Evolutionary conservation across 1,139 yeast genomes (phyloP).

Genomic region (Eremothecium cymbalariae): DNA sequence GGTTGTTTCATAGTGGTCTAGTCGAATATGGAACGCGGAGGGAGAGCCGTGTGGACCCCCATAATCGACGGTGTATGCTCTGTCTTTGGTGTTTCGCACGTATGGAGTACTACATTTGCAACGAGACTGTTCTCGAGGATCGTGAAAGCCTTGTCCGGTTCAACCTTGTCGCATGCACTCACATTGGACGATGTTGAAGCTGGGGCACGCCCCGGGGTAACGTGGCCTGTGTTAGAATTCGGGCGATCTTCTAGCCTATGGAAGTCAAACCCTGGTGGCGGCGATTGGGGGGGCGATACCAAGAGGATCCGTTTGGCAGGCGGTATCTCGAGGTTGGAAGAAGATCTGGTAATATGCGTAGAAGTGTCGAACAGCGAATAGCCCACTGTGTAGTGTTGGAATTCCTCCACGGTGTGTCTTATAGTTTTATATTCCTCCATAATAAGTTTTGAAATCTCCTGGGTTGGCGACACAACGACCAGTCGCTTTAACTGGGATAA

Average conservation of each 20-base stretch:
- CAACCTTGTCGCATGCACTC: too few relatives aligned
- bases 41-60: constrained; percentile 22
- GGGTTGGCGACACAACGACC: constrained; percentile 17
- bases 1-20: too few relatives aligned
- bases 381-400: constrained; percentile 8
- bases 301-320: constrained; percentile 30
- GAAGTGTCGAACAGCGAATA: constrained; percentile 15
- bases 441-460: constrained; percentile 10
- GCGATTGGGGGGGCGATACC: constrained; percentile 37
- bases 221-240: constrained; percentile 14
- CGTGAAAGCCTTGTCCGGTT: neutral
- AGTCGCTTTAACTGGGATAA: constrained; percentile 18
- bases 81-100: constrained; percentile 9
- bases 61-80: neutral
- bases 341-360: constrained; percentile 15
- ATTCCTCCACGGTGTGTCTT: too few relatives aligned
- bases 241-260: constrained; percentile 34
- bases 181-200: too few relatives aligned
- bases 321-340: constrained; percentile 30
- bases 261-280: constrained; percentile 36
- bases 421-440: constrained; percentile 8
- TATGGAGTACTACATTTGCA: constrained; percentile 15
- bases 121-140: constrained; percentile 8
- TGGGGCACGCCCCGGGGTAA: too few relatives aligned
- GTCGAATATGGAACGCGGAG: constrained; percentile 34